A percentile compares a stretch with the other conserved stretches of the same genome.
These are phyloP conservation scores for Buxus sempervirens DNA, from an alignment of 164 flowering plant species.

Conservation along the genomic window DNA sequence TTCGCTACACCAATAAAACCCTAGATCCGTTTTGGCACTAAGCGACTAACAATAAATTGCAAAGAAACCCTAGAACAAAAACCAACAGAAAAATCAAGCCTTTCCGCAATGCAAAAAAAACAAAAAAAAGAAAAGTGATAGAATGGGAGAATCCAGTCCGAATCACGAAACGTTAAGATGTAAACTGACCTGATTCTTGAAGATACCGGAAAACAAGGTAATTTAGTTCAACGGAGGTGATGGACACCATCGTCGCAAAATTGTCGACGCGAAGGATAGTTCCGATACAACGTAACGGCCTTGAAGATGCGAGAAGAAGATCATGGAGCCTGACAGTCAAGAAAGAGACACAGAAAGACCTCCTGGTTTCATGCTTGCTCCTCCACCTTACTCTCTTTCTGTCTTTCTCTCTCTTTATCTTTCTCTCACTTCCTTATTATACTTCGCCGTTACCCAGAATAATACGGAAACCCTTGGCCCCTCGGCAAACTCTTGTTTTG, in stretches of 20 bases:
- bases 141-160: background rate
- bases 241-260: conserved; percentile 34
- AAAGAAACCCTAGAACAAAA: conserved; percentile 1
- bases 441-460: too few relatives aligned
- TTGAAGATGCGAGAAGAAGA: background rate
- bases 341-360: background rate
- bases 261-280: background rate
- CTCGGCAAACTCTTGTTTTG: too few relatives aligned
- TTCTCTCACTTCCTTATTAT: too few relatives aligned
- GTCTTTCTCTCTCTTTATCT: too few relatives aligned
- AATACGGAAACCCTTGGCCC: too few relatives aligned
- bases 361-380: too few relatives aligned
- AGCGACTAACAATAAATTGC: background rate
- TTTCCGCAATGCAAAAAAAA: background rate
- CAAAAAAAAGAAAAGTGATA: too few relatives aligned
- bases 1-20: background rate
- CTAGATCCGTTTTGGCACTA: background rate
- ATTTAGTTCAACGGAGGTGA: conserved; percentile 51
- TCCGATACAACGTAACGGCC: background rate
- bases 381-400: background rate
- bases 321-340: background rate
- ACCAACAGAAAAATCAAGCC: background rate
- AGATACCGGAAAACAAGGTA: conserved; percentile 63
- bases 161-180: background rate
- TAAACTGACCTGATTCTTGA: conserved; percentile 49